phyloP scores from a whole-genome alignment of 495 filamentous ascomycete species.

The Penicillium egyptiacum region DNA sequence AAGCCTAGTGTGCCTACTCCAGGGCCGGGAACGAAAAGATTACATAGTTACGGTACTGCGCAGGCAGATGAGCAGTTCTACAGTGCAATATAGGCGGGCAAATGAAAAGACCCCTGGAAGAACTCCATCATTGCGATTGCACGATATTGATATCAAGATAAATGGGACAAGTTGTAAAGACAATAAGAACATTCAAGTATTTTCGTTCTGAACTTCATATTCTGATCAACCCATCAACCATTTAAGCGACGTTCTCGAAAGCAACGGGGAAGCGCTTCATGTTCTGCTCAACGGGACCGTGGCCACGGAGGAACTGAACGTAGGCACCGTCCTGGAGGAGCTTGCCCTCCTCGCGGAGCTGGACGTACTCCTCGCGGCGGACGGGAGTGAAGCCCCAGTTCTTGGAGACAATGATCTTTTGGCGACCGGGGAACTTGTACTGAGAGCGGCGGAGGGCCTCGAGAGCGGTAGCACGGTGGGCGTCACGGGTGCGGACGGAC shows the following conservation, averaged over 20 bases:
- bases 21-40: background rate
- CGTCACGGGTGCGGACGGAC: conserved; percentile 89
- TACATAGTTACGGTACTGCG: background rate
- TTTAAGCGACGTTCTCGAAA: conserved; percentile 61
- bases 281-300: conserved; percentile 82
- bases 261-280: conserved; percentile 90
- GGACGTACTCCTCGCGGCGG: conserved; percentile 92
- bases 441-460: conserved; percentile 96
- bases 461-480: conserved; percentile 85
- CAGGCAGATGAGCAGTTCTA: background rate
- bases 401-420: conserved; percentile 99
- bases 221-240: conserved; percentile 32
- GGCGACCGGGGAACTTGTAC: conserved; percentile 99
- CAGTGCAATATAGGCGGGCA: conserved; percentile 1
- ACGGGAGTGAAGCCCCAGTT: conserved; percentile 99
- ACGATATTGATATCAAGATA: conserved; percentile 30
- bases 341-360: conserved; percentile 84
- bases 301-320: conserved; percentile 94
- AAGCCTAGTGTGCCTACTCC: background rate
- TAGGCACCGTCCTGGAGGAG: conserved; percentile 97
- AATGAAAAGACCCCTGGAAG: conserved; percentile 26
- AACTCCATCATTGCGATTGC: conserved; percentile 33
- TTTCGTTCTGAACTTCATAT: conserved; percentile 35
- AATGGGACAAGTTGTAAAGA: conserved; percentile 17
- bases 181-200: conserved; percentile 31